Conservation (phyloP, 2,329 filamentous ascomycete species). For the Aspergillus sp. region DNA sequence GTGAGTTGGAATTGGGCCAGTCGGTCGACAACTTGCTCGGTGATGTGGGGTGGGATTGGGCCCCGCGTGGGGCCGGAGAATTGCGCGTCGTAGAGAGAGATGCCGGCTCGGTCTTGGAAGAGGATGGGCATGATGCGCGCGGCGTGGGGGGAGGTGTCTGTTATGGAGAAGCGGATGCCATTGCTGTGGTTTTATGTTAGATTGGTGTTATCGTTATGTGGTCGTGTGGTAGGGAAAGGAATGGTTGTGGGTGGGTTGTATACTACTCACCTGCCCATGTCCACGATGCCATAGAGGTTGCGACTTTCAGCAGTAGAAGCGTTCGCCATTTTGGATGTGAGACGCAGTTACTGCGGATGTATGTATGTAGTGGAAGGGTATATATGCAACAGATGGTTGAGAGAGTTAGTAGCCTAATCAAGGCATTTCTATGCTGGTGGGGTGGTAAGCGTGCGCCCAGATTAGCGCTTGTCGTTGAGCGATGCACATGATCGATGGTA, state of each 20-base stretch:
- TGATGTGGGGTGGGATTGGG: constrained; percentile 61
- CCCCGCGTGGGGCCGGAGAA: constrained; percentile 49
- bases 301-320: background rate
- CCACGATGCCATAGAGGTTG: constrained; percentile 40
- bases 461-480: too few species aligned
- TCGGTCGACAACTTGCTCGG: constrained; percentile 65
- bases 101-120: constrained; percentile 74
- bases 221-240: background rate
- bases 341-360: background rate
- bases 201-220: background rate
- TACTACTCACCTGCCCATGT: constrained; percentile 42
- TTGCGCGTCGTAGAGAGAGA: constrained; percentile 85
- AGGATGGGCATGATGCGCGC: constrained; percentile 74
- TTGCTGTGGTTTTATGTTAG: constrained; percentile 57
- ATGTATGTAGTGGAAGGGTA: background rate
- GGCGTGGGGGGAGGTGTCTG: constrained; percentile 70
- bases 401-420: too few species aligned
- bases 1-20: constrained; percentile 71
- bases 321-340: constrained; percentile 9
- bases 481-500: too few species aligned
- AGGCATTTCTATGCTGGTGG: too few species aligned
- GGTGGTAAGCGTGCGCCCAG: too few species aligned
- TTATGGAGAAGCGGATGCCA: constrained; percentile 89
- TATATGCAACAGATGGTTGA: background rate
- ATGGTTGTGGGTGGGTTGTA: background rate